These are phyloP conservation scores for Stagonosporopsis tanaceti DNA, from an alignment of 2,329 filamentous ascomycete species.

Conservation along the genomic window DNA sequence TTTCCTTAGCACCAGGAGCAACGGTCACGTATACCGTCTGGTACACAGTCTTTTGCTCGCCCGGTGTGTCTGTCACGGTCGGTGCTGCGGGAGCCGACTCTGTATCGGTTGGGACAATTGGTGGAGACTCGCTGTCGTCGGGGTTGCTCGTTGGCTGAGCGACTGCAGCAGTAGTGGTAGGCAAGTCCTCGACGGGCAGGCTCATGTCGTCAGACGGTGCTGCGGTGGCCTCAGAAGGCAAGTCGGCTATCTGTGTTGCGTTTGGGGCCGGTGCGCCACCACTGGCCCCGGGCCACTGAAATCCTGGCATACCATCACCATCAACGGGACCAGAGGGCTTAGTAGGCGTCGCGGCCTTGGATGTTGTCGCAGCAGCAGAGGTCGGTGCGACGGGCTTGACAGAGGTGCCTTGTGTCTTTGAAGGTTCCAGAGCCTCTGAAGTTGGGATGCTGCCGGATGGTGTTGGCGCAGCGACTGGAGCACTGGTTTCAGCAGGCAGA, in stretches of 20 bases:
- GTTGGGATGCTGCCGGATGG: slow-evolving; percentile 5
- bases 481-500: slow-evolving; percentile 7
- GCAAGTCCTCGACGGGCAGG: slow-evolving; percentile 3
- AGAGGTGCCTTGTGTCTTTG: slow-evolving; percentile 6
- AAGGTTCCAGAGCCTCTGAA: slow-evolving; percentile 6
- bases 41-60: slow-evolving; percentile 22
- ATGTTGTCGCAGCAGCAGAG: slow-evolving; percentile 5
- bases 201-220: slow-evolving; percentile 4
- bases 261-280: slow-evolving; percentile 3
- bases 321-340: slow-evolving; percentile 14
- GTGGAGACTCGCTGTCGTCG: neutral
- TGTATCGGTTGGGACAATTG: slow-evolving; percentile 4
- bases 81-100: slow-evolving; percentile 15
- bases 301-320: slow-evolving; percentile 28
- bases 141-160: slow-evolving; percentile 9
- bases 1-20: slow-evolving; percentile 17
- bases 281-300: slow-evolving; percentile 29
- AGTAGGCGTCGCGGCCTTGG: slow-evolving; percentile 14
- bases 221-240: slow-evolving; percentile 11
- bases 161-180: neutral
- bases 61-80: slow-evolving; percentile 11
- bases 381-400: slow-evolving; percentile 11
- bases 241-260: slow-evolving; percentile 13
- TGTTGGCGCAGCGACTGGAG: slow-evolving; percentile 1
- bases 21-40: slow-evolving; percentile 29